These are phyloP conservation scores for Fusarium nurragi DNA, from an alignment of 2,329 filamentous ascomycete species.

Conservation along the genomic window DNA sequence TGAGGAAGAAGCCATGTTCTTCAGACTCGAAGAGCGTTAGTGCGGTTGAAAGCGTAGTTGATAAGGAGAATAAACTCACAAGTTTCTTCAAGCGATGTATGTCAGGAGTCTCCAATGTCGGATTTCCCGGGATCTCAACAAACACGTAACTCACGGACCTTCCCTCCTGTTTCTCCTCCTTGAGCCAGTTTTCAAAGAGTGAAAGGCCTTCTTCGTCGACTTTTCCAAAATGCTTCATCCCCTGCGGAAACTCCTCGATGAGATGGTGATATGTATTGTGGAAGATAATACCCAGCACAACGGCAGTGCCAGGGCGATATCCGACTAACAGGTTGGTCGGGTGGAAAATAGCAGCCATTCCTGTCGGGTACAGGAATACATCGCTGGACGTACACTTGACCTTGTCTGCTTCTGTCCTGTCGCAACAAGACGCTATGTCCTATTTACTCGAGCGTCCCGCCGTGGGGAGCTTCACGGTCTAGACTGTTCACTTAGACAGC, in stretches of 20 bases:
- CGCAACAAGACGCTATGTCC: slow-evolving; percentile 55
- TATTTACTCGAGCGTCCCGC: neutral
- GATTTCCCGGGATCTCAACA: slow-evolving; percentile 57
- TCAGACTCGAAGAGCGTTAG: slow-evolving; percentile 46
- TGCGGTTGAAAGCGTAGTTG: neutral
- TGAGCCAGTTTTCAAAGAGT: slow-evolving; percentile 57
- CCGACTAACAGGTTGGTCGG: slow-evolving; percentile 52
- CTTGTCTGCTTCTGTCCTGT: slow-evolving; percentile 45
- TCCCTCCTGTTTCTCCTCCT: slow-evolving; percentile 51
- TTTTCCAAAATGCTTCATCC: slow-evolving; percentile 59
- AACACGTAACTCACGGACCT: slow-evolving; percentile 57
- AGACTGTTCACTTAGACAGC: neutral
- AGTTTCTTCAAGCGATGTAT: slow-evolving; percentile 48
- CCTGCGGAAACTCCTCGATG: slow-evolving; percentile 55
- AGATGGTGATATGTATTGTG: slow-evolving; percentile 59
- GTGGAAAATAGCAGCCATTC: slow-evolving; percentile 63
- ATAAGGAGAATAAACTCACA: slow-evolving; percentile 47
- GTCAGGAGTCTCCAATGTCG: slow-evolving; percentile 48
- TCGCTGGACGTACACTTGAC: slow-evolving; percentile 49
- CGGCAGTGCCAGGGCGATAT: slow-evolving; percentile 49
- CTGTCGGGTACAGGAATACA: slow-evolving; percentile 63
- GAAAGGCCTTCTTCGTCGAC: slow-evolving; percentile 55
- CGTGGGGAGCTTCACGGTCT: neutral
- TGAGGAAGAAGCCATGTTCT: slow-evolving; percentile 56
- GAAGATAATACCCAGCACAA: slow-evolving; percentile 63